phyloP scores from a whole-genome alignment of 2,329 filamentous ascomycete genomes.

The Dactylellina parvicollis region DNA sequence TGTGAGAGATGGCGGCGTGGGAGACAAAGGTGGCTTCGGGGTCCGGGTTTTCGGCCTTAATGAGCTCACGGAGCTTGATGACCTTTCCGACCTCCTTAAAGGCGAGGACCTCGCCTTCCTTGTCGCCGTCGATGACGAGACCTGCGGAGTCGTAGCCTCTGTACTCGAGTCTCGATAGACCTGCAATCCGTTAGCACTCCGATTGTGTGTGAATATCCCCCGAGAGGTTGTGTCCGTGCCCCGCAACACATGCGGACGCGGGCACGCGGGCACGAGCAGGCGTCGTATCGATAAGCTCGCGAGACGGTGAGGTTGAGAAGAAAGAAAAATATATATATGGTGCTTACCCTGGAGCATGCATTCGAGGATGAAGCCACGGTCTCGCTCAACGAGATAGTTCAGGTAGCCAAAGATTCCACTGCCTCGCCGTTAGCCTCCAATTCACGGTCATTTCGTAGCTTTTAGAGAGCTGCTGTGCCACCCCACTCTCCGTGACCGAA shows the following conservation, averaged over 20 bases:
- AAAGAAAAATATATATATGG: conserved; percentile 29
- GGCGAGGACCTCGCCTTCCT: conserved; percentile 96
- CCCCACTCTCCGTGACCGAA: too few relatives aligned
- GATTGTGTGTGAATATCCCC: conserved; percentile 56
- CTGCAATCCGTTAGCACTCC: conserved; percentile 64
- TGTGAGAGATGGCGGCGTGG: conserved; percentile 98
- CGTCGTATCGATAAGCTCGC: background rate
- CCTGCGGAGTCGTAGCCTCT: conserved; percentile 98
- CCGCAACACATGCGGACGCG: conserved; percentile 11
- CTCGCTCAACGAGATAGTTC: conserved; percentile 99
- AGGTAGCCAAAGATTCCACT: conserved; percentile 98
- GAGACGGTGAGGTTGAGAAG: background rate
- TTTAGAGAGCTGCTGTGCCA: background rate
- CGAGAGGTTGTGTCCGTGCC: background rate
- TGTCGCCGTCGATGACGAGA: conserved; percentile 94
- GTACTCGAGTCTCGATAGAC: conserved; percentile 95
- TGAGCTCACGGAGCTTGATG: conserved; percentile 91
- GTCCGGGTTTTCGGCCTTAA: conserved; percentile 83
- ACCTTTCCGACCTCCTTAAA: conserved; percentile 99
- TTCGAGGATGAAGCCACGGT: conserved; percentile 93
- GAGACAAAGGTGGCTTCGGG: conserved; percentile 94
- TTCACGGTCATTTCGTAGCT: too few relatives aligned
- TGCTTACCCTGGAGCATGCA: conserved; percentile 91
- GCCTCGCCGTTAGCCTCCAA: background rate
- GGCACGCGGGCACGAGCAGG: background rate